These are phyloP conservation scores for Wickerhamiella siamensis DNA, from an alignment of 805 yeast species.

Conservation along the genomic window DNA sequence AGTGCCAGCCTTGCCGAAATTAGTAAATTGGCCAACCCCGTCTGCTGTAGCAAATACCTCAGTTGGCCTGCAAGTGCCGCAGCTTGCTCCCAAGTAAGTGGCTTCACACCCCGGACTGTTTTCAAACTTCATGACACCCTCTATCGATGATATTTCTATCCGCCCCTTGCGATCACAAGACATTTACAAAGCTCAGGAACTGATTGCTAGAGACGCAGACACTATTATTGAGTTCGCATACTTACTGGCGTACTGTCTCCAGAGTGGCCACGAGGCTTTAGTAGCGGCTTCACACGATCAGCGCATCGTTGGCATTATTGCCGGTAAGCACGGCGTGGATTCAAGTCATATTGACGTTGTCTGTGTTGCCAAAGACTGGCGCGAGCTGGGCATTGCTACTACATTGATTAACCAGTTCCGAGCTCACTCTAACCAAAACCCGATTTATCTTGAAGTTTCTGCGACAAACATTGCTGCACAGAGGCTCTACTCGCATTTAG, in stretches of 20 bases:
- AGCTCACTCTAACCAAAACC: neutral
- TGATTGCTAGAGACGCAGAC: neutral
- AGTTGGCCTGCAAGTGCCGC: no score
- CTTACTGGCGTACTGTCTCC: neutral
- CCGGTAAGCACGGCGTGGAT: neutral
- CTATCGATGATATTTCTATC: neutral
- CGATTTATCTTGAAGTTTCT: neutral
- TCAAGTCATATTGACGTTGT: neutral
- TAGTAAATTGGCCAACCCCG: no score
- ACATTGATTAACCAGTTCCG: neutral
- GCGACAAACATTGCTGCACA: neutral
- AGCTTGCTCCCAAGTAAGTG: no score
- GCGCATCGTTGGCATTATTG: neutral
- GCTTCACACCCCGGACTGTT: no score
- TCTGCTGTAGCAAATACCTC: no score
- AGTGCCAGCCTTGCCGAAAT: no score
- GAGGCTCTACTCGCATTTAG: neutral
- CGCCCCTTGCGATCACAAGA: neutral
- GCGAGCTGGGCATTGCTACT: neutral
- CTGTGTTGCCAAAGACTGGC: neutral
- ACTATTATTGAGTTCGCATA: neutral
- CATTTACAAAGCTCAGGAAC: neutral
- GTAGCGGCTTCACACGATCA: neutral
- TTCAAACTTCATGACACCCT: no score
- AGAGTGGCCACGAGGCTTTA: neutral